A percentile compares a stretch with the other conserved stretches of the same genome.
These are phyloP conservation scores for Coniosporium apollinis DNA, from an alignment of 495 filamentous ascomycete genomes.

Conservation along the genomic window DNA sequence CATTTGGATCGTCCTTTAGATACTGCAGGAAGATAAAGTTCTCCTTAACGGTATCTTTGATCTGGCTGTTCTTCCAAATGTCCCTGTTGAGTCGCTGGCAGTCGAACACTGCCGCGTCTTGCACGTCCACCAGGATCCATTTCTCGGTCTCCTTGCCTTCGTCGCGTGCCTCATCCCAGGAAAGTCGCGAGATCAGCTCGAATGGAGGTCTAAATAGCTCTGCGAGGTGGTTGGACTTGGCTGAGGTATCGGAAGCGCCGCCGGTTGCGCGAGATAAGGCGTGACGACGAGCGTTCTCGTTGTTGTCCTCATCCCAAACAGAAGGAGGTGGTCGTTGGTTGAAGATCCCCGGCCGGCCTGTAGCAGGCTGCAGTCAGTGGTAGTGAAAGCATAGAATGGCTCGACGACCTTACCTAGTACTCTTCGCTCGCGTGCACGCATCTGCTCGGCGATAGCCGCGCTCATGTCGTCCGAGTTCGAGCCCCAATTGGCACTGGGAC, in stretches of 20 bases:
- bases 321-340: constrained; percentile 52
- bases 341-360: constrained; percentile 60
- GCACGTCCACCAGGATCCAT: constrained; percentile 90
- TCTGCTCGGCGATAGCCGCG: constrained; percentile 46
- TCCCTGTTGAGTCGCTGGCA: constrained; percentile 89
- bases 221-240: constrained; percentile 57
- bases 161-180: constrained; percentile 67
- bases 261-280: constrained; percentile 48
- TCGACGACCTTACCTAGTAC: too few species aligned
- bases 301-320: constrained; percentile 52
- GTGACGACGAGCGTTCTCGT: constrained; percentile 28
- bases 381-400: constrained; percentile 3
- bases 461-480: constrained; percentile 42
- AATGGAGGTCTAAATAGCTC: constrained; percentile 86
- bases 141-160: constrained; percentile 72
- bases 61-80: constrained; percentile 72
- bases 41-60: constrained; percentile 66
- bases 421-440: constrained; percentile 36
- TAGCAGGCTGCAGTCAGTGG: constrained; percentile 1
- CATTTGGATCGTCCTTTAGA: constrained; percentile 59
- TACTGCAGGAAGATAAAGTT: constrained; percentile 95
- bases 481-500: constrained; percentile 38
- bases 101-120: constrained; percentile 79
- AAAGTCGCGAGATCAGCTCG: constrained; percentile 57
- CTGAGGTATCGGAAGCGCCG: constrained; percentile 54